Conservation (phyloP, 768 basidiomycete species). For the Mycena galericulata region DNA sequence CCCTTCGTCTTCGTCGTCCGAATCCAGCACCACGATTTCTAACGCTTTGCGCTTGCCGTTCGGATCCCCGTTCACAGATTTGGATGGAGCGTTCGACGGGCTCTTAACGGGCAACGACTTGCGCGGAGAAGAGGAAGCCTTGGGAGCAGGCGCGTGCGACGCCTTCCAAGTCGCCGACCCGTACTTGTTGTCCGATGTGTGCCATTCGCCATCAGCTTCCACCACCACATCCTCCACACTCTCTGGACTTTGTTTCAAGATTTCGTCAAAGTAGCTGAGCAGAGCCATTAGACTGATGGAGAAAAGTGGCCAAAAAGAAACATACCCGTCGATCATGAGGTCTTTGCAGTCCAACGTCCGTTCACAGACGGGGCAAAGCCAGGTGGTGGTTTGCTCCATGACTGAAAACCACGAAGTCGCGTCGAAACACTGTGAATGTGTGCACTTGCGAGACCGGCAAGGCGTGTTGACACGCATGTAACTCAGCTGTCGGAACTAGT, state of each 20-base stretch:
- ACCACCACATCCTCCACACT: constrained; percentile 92
- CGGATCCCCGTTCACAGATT: constrained; percentile 46
- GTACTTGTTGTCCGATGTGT: constrained; percentile 88
- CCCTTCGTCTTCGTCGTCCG: constrained; percentile 84
- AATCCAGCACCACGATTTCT: constrained; percentile 76
- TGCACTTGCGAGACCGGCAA: constrained; percentile 87
- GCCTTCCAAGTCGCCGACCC: constrained; percentile 81
- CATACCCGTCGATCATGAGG: constrained; percentile 92
- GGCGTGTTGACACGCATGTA: constrained; percentile 88
- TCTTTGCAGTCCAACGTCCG: constrained; percentile 81
- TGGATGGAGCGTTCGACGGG: constrained; percentile 31
- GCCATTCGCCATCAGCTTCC: constrained; percentile 97
- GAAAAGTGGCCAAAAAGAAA: constrained; percentile 4
- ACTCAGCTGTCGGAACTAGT: constrained; percentile 66
- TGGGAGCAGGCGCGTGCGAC: constrained; percentile 54
- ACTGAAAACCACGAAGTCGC: constrained; percentile 93
- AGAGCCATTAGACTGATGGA: constrained; percentile 7
- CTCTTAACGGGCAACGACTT: constrained; percentile 45
- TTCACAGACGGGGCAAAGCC: constrained; percentile 95
- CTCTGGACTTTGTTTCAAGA: constrained; percentile 82
- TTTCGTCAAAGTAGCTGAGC: constrained; percentile 86
- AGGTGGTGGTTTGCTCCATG: constrained; percentile 97
- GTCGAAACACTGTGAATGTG: constrained; percentile 96
- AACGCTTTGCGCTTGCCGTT: constrained; percentile 60
- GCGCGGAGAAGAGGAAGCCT: constrained; percentile 45